Base-by-base conservation (phyloP, 139 green algal species). In the Haematococcus sp. region DNA sequence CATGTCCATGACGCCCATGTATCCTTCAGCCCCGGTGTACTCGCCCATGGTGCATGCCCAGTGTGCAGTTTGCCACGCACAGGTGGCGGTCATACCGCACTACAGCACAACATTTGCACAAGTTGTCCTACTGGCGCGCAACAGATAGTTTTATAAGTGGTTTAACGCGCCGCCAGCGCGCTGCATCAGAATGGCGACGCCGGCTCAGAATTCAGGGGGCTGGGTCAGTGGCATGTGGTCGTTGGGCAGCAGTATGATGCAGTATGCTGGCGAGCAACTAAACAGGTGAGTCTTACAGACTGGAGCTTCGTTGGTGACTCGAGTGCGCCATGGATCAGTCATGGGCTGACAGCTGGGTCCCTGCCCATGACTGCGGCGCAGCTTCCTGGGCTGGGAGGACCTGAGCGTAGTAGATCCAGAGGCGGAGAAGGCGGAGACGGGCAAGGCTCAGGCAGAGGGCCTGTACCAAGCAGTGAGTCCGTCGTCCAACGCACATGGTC, bases 321-420 rank as follows among this genome's bases (percentile, higher is more conserved):
- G 16, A n/a, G n/a, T n/a, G 3, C 59, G 5, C 15, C 1, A 34
- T 51, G 0, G 60, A 63, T 15, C 63, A 56, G 32, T 25, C 43
- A 46, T 34, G 61, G 61, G 28, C 49, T 28, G 19, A 30, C 66
- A 51, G 66, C 74, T 65, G 43, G 65, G 34, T 51, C 2, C 33
- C 55, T 43, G 7, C 56, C 60, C 69, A 22, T 17, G 15, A 2
- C 28, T 51, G 33, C 44, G 40, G 0, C 49, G 56, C 72, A 80
- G 71, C 58, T 70, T 82, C 2, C 76, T 86, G 59, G 80, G 80
- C 23, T 83, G 63, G 61, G 80, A 86, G 69, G 80, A 86, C 22
- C 58, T 86, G 13, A 73, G 83, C 2, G 73, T 86, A 13, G 73
- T 86, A 0, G 73, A 86, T 32, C 80, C 80, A 40, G 73, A 86